Base-by-base conservation (phyloP, 129 eudicot species). In the Erigeron canadensis region DNA sequence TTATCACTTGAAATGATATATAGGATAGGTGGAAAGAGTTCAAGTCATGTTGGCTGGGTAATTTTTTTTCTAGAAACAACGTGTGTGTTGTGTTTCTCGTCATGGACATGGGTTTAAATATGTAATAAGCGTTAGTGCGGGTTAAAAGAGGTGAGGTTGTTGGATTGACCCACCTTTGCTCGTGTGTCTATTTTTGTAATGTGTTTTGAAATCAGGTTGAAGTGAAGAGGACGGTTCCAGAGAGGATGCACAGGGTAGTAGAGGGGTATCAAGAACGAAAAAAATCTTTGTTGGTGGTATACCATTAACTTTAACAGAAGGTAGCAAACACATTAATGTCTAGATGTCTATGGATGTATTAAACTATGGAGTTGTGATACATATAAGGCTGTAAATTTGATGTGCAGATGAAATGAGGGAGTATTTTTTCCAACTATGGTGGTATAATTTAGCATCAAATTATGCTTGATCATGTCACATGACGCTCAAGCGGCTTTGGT, bases 231-330 rank as follows among this genome's bases (percentile, higher is more conserved):
- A 83, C 56, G 86, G 89, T 65, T 95, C 97, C 4, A 82, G 91
- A 72, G 97, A 87, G 76, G 87, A 85, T 73, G 77, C 78, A 81
- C 94, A 84, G 75, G 95, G 75, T 57, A 55, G 66, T 56, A 82
- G 84, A 78, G 88, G 95, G 74, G 88, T 84, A 23, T 70, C 84
- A 56, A 91, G 70, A 80, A 91, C 97, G 15, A 87, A 83, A 84
- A 91, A 91, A 85, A 85, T 91, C 34, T 91, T 91, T 80, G 89
- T 91, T 74, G 97, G 97, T 56, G 97, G 97, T 67, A 72, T 91
- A 80, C 97, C 97, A 21, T 21, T 85, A 58, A 75, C 89, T 43
- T 60, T 91, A 67, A 77, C 86, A 28, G 97, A 91, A 85, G 95
- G 97, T 87, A 82, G 72, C 37, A 50, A 41, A 64, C 58, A 5